Evolutionary conservation across 2,329 filamentous ascomycete species (phyloP), one percentile per base, ranked within the genome.

Genomic region (Fusarium heterosporum): DNA sequence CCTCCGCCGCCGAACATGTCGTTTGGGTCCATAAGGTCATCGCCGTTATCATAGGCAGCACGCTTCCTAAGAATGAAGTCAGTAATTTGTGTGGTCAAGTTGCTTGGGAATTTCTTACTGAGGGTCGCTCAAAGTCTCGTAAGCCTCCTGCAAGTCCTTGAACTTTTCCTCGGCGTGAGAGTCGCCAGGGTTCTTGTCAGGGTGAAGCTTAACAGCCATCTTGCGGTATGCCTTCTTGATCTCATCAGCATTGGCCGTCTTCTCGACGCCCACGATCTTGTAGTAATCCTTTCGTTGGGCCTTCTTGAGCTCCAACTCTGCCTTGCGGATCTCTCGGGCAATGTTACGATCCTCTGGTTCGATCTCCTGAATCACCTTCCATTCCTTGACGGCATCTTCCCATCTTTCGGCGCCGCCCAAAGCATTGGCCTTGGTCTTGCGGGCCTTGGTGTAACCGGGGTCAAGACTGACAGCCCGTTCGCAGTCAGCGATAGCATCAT

Each of bases 201-300:
- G 96, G 78, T 99, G 96, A 77, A 97, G 92, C 68, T 94, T 85
- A 71, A 99, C 95, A 56, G 96, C 96, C 75, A 97, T 86, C 80
- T 96, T 97, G 69, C 95, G 89, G 83, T 99, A 99, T 3, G 95
- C 96, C 82, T 94, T 95, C 86, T 98, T 99, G 83, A 99, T 96
- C 54, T 96, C 89, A 57, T 84, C 84, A 22, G 97, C 93, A 39
- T 87, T 87, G 36, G 93, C 93, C 64, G 94, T 91, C 84, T 97
- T 98, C 58, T 91, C 84, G 10, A 99, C 82, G 8, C 90, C 92
- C 52, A 99, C 88, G 70, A 98, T 97, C 87, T 97, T 97, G 84
- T 99, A 99, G 82, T 97, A 98, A 76, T 99, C 96, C 81, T 99
- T 99, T 64, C 96, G 87, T 81, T 95, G 91, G 78, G 91, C 92